A percentile compares a stretch with the other conserved stretches of the same genome.
Evolutionary conservation across 331 rosid species (phyloP).

Genomic region (Saraca asoca): DNA sequence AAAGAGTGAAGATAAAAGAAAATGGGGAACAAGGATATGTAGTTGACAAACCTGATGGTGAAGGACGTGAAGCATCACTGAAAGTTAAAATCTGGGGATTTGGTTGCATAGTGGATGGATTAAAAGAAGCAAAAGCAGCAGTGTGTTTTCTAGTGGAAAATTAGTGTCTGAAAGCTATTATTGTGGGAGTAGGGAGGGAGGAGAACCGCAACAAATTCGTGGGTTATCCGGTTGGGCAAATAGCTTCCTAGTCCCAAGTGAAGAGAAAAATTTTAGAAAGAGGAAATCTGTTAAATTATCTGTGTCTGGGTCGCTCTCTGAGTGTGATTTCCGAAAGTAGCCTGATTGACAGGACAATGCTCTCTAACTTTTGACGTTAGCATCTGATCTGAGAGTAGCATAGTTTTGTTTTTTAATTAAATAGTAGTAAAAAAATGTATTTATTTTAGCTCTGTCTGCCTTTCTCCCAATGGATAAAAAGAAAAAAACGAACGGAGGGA

Average conservation of each 20-base stretch:
- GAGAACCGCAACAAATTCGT: slow-evolving; percentile 44
- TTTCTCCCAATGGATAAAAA: no score
- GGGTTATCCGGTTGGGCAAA: slow-evolving; percentile 31
- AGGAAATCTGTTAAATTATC: not conserved
- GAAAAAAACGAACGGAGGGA: no score
- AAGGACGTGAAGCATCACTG: not conserved
- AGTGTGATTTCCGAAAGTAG: no score
- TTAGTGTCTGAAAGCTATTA: slow-evolving; percentile 17
- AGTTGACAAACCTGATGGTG: slow-evolving; percentile 20
- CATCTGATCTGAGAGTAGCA: no score
- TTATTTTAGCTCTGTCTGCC: no score
- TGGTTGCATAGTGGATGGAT: slow-evolving; percentile 23
- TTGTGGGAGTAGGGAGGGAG: slow-evolving; percentile 12
- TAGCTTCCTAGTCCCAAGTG: not conserved
- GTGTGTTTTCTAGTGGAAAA: slow-evolving; percentile 33
- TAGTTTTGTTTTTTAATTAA: no score
- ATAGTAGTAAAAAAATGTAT: no score
- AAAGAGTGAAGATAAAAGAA: no score
- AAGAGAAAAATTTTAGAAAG: slow-evolving; percentile 4
- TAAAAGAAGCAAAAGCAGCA: slow-evolving; percentile 25
- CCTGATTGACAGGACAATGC: not conserved
- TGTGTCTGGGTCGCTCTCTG: not conserved
- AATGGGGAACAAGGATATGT: not conserved
- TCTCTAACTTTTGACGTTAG: not conserved
- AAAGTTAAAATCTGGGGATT: slow-evolving; percentile 26